Base-by-base conservation (phyloP, 2,329 filamentous ascomycete species). In the Nemania bipapillata region DNA sequence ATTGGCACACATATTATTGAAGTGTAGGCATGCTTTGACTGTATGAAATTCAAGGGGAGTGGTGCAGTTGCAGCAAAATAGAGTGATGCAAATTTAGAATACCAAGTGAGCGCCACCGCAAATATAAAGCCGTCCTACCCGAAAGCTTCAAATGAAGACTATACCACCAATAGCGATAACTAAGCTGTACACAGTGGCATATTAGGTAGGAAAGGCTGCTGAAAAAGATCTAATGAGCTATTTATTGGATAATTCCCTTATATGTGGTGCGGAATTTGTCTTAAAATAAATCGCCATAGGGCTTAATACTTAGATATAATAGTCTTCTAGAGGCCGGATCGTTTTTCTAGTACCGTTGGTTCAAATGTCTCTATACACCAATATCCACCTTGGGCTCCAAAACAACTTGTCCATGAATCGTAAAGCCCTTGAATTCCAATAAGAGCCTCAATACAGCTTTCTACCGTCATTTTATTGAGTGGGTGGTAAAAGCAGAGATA, bases 1-100 rank as follows among this genome's bases (percentile, higher is more conserved):
- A 69, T 69, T 69, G 66, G 62, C 4, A 69, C 11, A 28, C 4
- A 28, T 15, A 24, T 55, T 49, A 42, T 62, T 62, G 55, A 37
- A 26, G 32, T 15, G 4, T n/a, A 50, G 20, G 3, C 11, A 2
- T 58, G n/a, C 15, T n/a, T 42, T n/a, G 28, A 17, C 28, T 15
- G 11, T 22, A 26, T 12, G 37, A 32, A 40, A 26, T 32, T 32
- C 8, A 63, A 58, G 35, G n/a, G 45, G 17, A 62, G 47, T 9
- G 17, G n/a, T 37, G 11, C 20, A n/a, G 65, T 50, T 20, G 47
- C 7, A 42, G 22, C 9, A 30, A 24, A 35, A 59, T 55, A 62
- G n/a, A 61, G 20, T 53, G 50, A 50, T 61, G 35, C 28, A 65
- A 61, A 61, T 57, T 53, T 65, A 62, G 66, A 58, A 37, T 11